These are phyloP conservation scores for Nidula microcarpa DNA, from an alignment of 768 basidiomycete species.

Conservation along the genomic window DNA sequence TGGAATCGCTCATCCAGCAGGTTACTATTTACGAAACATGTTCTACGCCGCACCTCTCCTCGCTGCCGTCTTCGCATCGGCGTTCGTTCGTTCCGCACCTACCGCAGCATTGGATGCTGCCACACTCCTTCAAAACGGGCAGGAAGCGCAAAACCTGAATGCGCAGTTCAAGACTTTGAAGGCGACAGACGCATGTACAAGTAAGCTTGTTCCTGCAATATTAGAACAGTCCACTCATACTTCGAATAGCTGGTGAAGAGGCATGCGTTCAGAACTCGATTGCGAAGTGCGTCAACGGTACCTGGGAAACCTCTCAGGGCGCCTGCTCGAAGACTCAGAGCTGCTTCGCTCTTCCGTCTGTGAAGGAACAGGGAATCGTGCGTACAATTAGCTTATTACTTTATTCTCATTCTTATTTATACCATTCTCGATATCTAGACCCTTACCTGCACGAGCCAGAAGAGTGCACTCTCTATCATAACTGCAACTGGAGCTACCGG, in stretches of 20 bases:
- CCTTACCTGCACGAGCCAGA: conserved; percentile 49
- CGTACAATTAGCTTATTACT: conserved; percentile 9
- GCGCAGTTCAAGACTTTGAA: conserved; percentile 37
- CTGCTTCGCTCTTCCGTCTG: conserved; percentile 53
- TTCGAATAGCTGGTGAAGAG: conserved; percentile 30
- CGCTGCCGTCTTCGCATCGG: conserved; percentile 11
- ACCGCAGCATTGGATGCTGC: conserved; percentile 31
- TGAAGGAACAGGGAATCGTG: conserved; percentile 42
- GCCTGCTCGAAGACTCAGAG: conserved; percentile 28
- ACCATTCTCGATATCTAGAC: conserved; percentile 20
- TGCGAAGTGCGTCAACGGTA: conserved; percentile 36
- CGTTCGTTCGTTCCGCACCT: conserved; percentile 27
- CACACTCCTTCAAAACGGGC: conserved; percentile 45
- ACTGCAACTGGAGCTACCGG: conserved; percentile 42
- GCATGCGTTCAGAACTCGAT: conserved; percentile 41
- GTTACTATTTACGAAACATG: conserved; percentile 3
- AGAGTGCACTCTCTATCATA: conserved; percentile 43
- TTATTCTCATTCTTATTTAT: background rate
- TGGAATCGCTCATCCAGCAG: background rate
- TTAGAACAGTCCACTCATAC: background rate
- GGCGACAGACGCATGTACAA: conserved; percentile 37
- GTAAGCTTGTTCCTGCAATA: conserved; percentile 21
- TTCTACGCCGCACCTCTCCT: conserved; percentile 18
- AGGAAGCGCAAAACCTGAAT: conserved; percentile 50
- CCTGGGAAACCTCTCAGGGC: conserved; percentile 31